Percentiles rank a stretch among this genome's conserved stretches.
Evolutionary conservation across 2,329 filamentous ascomycete genomes (phyloP).

Genomic region (Raffaelea deltoideospora): DNA sequence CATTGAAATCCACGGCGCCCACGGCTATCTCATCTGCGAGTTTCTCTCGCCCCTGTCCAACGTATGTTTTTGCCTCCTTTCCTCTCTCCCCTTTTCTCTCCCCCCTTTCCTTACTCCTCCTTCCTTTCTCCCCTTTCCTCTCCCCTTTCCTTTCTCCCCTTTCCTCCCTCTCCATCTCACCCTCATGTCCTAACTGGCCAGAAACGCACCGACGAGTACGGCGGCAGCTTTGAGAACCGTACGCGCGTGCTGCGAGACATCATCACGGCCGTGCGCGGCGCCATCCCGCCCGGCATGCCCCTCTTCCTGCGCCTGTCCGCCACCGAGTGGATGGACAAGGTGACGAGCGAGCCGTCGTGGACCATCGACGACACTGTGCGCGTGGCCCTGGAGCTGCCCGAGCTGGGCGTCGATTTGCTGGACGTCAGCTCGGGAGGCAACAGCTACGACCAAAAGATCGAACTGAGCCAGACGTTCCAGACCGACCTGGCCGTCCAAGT

Average conservation of each 20-base stretch:
- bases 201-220: slow-evolving; percentile 48
- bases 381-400: slow-evolving; percentile 56
- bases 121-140: slow-evolving; percentile 1
- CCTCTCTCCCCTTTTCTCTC: too few species aligned
- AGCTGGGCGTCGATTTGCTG: slow-evolving; percentile 63
- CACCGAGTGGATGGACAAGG: slow-evolving; percentile 45
- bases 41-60: slow-evolving; percentile 49
- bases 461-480: slow-evolving; percentile 48
- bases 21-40: slow-evolving; percentile 51
- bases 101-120: not conserved
- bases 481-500: slow-evolving; percentile 56
- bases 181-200: slow-evolving; percentile 7
- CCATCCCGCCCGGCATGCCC: slow-evolving; percentile 37
- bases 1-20: slow-evolving; percentile 52
- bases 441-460: slow-evolving; percentile 43
- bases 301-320: slow-evolving; percentile 44
- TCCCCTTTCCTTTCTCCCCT: not conserved
- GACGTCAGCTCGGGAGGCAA: slow-evolving; percentile 72
- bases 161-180: not conserved
- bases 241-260: slow-evolving; percentile 44
- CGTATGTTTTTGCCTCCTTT: slow-evolving; percentile 16
- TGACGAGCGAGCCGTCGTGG: slow-evolving; percentile 37
- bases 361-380: slow-evolving; percentile 50
- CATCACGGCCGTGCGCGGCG: slow-evolving; percentile 31
- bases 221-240: slow-evolving; percentile 51